Conservation (phyloP, 495 filamentous ascomycete genomes). For the Penicillium riverlandense region DNA sequence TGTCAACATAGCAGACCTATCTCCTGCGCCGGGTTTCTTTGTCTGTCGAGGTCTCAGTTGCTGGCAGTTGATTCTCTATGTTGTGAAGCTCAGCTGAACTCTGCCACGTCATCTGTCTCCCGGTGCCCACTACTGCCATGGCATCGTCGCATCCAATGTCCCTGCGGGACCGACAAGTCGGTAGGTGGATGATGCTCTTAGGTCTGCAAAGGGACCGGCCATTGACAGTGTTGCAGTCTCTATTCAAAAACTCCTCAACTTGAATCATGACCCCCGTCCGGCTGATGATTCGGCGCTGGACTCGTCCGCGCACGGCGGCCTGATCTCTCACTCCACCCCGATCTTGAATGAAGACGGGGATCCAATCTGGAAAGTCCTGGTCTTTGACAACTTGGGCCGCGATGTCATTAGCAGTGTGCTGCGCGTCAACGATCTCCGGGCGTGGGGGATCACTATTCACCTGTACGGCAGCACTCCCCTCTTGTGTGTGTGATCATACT, state of each 20-base stretch:
- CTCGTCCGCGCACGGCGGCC: slow-evolving; percentile 42
- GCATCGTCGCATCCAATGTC: slow-evolving; percentile 59
- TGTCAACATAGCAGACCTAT: too few relatives aligned
- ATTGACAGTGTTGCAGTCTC: slow-evolving; percentile 52
- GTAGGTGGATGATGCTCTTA: slow-evolving; percentile 58
- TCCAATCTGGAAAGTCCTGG: slow-evolving; percentile 66
- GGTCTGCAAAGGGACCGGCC: not conserved
- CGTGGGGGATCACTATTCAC: slow-evolving; percentile 95
- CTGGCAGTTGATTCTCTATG: slow-evolving; percentile 1
- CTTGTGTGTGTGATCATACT: too few relatives aligned
- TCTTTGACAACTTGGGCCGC: slow-evolving; percentile 62
- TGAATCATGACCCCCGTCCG: slow-evolving; percentile 66
- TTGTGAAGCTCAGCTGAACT: slow-evolving; percentile 13
- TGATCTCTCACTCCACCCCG: slow-evolving; percentile 63
- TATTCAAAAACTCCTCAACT: slow-evolving; percentile 90
- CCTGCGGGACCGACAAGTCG: slow-evolving; percentile 92
- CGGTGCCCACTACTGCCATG: slow-evolving; percentile 45
- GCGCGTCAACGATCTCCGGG: slow-evolving; percentile 82
- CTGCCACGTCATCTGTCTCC: not conserved
- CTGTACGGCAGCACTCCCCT: slow-evolving; percentile 45
- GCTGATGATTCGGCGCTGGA: slow-evolving; percentile 52
- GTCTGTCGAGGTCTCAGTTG: too few relatives aligned
- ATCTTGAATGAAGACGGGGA: slow-evolving; percentile 86
- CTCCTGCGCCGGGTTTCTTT: too few relatives aligned
- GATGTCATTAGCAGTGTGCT: slow-evolving; percentile 90